A percentile compares a stretch with the other conserved stretches of the same genome.
Evolutionary conservation across 257 asterid species (phyloP).

Genomic region (Scutellaria barbata): DNA sequence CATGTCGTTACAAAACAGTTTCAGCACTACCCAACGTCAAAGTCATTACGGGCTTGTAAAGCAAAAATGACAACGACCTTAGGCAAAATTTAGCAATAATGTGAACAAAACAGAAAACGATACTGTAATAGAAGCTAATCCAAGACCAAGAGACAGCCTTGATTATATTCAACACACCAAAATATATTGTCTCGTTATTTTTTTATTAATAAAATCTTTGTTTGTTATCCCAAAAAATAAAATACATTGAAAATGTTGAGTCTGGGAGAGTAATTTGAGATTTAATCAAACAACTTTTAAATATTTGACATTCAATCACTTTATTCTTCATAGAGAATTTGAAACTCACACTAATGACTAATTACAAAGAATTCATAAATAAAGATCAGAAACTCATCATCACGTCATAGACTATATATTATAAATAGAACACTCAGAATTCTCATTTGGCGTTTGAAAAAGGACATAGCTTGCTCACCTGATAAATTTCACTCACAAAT

Average conservation of each 20-base stretch:
- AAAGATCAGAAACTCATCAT: slow-evolving; percentile 16
- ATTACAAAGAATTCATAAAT: slow-evolving; percentile 14
- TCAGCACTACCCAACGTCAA: background rate
- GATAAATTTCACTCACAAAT: slow-evolving; percentile 94
- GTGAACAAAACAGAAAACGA: slow-evolving; percentile 9
- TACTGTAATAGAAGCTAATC: slow-evolving; percentile 1
- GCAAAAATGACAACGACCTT: slow-evolving; percentile 10
- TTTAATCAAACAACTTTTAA: slow-evolving; percentile 18
- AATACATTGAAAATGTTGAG: no score
- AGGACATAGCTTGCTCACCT: slow-evolving; percentile 55
- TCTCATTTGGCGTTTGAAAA: slow-evolving; percentile 16
- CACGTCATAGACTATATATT: slow-evolving; percentile 21
- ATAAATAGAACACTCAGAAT: background rate
- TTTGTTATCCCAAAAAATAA: no score
- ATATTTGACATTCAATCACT: slow-evolving; percentile 15
- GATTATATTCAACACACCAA: slow-evolving; percentile 8
- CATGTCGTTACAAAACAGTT: background rate
- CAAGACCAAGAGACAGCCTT: slow-evolving; percentile 6
- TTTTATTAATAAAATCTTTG: no score
- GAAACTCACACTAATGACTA: background rate
- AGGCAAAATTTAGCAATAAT: background rate
- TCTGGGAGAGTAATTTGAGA: background rate
- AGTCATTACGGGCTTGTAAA: background rate
- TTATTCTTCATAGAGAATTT: slow-evolving; percentile 20
- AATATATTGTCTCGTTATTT: no score